These are phyloP conservation scores for Xerocomus tenax DNA, from an alignment of 1,284 basidiomycete species.

Conservation along the genomic window DNA sequence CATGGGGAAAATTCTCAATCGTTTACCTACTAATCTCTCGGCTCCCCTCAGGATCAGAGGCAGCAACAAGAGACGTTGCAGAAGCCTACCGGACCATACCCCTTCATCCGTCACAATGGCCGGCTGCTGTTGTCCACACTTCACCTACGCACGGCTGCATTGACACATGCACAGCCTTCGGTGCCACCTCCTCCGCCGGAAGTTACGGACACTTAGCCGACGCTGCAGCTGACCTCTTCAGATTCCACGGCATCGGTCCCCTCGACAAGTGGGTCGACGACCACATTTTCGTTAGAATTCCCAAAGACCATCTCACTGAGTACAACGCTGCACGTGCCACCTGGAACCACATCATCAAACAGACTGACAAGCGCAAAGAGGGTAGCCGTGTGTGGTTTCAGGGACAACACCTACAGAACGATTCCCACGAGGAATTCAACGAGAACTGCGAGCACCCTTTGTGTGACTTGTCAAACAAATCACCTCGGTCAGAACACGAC, in stretches of 20 bases:
- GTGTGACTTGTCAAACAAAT: neutral
- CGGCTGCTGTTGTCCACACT: too few species aligned
- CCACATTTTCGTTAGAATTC: neutral
- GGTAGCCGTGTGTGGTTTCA: neutral
- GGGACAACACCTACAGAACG: neutral
- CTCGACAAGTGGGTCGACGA: neutral
- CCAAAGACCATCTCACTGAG: neutral
- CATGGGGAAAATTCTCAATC: neutral
- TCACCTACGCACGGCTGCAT: too few species aligned
- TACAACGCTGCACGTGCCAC: neutral
- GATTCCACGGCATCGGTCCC: neutral
- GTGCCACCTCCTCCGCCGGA: too few species aligned
- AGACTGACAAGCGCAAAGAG: neutral
- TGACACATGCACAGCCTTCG: too few species aligned
- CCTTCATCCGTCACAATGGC: neutral
- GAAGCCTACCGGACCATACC: neutral
- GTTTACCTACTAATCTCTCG: neutral
- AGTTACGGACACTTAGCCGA: too few species aligned
- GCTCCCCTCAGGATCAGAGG: neutral
- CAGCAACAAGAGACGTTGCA: neutral
- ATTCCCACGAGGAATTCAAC: neutral
- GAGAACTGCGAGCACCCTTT: neutral
- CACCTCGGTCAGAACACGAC: neutral
- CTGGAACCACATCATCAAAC: neutral
- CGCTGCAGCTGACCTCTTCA: neutral